phyloP scores from a whole-genome alignment of 305 asterid genomes.

The Withania somnifera region DNA sequence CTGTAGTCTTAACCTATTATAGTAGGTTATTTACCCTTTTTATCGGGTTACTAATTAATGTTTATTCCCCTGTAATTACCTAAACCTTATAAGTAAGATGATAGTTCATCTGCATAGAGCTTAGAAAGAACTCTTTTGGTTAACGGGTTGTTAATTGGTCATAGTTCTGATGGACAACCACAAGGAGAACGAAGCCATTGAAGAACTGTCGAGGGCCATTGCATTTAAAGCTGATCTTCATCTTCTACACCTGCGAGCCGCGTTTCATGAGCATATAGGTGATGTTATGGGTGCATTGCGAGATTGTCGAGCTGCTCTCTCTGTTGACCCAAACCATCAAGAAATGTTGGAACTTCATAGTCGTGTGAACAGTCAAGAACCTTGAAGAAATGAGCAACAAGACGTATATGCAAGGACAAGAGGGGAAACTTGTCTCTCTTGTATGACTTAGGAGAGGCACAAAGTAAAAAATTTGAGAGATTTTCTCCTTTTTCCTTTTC shows the following conservation, averaged over 20 bases:
- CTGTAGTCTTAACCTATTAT: background rate
- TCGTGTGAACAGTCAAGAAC: slow-evolving; percentile 88
- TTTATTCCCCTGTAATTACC: too few relatives aligned
- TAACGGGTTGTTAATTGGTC: background rate
- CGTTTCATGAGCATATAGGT: slow-evolving; percentile 89
- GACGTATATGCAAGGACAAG: background rate
- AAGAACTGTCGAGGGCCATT: slow-evolving; percentile 80
- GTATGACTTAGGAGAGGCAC: background rate
- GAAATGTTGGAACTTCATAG: slow-evolving; percentile 96
- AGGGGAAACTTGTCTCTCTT: background rate
- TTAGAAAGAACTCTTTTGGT: background rate
- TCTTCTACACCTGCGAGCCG: slow-evolving; percentile 86
- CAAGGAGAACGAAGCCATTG: slow-evolving; percentile 83
- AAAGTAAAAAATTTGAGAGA: background rate
- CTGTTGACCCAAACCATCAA: slow-evolving; percentile 93
- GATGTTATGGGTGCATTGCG: slow-evolving; percentile 72
- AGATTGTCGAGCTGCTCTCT: slow-evolving; percentile 94
- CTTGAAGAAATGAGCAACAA: slow-evolving; percentile 24
- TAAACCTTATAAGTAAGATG: too few relatives aligned
- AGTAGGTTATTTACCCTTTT: background rate
- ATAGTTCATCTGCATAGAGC: background rate
- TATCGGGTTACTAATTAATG: too few relatives aligned
- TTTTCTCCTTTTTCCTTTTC: background rate
- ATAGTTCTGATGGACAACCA: slow-evolving; percentile 93
- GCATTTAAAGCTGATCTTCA: slow-evolving; percentile 94